These are phyloP conservation scores for Crepidotus variabilis DNA, from an alignment of 768 basidiomycete genomes.

Conservation along the genomic window DNA sequence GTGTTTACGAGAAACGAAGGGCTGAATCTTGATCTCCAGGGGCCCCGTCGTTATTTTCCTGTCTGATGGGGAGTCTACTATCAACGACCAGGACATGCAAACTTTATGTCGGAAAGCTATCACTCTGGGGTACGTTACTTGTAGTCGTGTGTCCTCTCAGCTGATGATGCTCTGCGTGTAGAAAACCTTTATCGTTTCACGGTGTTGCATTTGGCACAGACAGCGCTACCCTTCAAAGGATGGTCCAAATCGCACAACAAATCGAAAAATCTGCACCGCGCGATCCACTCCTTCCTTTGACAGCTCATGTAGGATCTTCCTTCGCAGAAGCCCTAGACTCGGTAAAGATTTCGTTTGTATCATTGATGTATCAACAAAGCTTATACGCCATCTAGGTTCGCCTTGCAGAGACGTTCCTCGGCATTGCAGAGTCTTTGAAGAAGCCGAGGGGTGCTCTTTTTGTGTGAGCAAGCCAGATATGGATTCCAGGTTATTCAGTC, in stretches of 20 bases:
- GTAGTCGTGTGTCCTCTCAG: neutral
- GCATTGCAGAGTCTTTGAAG: neutral
- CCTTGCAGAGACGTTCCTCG: conserved; percentile 3
- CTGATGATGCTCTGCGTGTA: neutral
- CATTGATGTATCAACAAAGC: neutral
- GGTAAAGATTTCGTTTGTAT: neutral
- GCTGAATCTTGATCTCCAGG: neutral
- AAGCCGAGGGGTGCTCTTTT: neutral
- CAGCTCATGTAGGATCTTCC: neutral
- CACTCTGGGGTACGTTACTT: conserved; percentile 35
- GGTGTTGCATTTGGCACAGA: neutral
- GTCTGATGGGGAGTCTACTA: conserved; percentile 48
- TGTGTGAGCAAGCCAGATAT: neutral
- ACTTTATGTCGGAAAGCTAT: conserved; percentile 41
- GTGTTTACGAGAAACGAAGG: neutral
- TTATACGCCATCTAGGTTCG: neutral
- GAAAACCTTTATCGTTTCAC: conserved; percentile 5
- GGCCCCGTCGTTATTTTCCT: conserved; percentile 31
- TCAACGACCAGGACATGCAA: conserved; percentile 36
- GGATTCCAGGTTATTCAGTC: no score
- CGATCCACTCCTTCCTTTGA: neutral
- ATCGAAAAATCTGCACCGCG: neutral
- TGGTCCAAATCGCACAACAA: neutral
- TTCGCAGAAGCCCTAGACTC: neutral
- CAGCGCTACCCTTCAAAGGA: conserved; percentile 1